These are phyloP conservation scores for Blastocystis sp. DNA, from an alignment of 352 stramenopile genomes.

Conservation along the genomic window DNA sequence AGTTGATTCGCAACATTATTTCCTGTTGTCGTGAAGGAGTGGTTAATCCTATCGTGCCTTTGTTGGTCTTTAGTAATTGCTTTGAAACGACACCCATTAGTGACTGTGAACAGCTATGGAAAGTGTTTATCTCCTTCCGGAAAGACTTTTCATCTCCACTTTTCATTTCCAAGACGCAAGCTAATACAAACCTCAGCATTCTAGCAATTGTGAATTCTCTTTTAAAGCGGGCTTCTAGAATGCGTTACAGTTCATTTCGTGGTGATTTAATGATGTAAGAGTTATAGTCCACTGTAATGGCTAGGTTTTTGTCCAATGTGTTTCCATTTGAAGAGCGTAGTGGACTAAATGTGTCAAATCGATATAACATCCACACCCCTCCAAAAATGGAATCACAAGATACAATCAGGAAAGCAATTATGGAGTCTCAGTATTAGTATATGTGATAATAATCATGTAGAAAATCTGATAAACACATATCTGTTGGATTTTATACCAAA, in stretches of 20 bases:
- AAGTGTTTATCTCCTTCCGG: slow-evolving; percentile 17
- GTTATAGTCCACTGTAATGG: background rate
- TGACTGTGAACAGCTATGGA: slow-evolving; percentile 29
- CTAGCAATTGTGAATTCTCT: slow-evolving; percentile 50
- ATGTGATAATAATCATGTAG: background rate
- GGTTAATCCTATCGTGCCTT: background rate
- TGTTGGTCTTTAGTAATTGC: slow-evolving; percentile 26
- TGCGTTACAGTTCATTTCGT: slow-evolving; percentile 34
- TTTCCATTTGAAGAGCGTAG: slow-evolving; percentile 51
- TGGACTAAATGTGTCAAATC: slow-evolving; percentile 48
- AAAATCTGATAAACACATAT: background rate
- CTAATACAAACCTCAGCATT: slow-evolving; percentile 19
- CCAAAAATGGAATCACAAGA: background rate
- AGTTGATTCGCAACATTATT: background rate
- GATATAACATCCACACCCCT: slow-evolving; percentile 12
- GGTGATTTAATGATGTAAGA: slow-evolving; percentile 34
- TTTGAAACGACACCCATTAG: slow-evolving; percentile 41
- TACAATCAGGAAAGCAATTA: background rate
- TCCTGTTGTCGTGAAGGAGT: background rate
- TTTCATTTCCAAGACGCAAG: background rate
- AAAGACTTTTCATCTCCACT: slow-evolving; percentile 22
- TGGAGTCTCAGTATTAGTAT: background rate
- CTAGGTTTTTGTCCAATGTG: slow-evolving; percentile 53
- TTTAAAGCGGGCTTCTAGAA: background rate
- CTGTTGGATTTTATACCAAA: background rate